Base-by-base conservation (phyloP, 805 yeast species). In the Candida fluviatilis region DNA sequence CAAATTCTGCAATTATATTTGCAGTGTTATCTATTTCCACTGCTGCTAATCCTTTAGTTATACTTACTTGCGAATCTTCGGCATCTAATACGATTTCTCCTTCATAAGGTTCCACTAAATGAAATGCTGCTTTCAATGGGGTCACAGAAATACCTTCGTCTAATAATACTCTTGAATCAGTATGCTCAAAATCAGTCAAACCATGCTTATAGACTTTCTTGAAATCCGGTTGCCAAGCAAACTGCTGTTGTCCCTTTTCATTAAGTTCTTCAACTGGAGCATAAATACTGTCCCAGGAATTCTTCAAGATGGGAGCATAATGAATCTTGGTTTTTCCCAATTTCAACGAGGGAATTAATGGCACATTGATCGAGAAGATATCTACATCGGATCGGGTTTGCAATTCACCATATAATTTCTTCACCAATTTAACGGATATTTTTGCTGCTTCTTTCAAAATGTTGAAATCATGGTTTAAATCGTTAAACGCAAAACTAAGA, bases 181-280 rank as follows among this genome's bases (percentile, higher is more conserved):
- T 74, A 34, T 78, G 75, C 1, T 57, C 66, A 2, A 61, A 58
- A 38, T 62, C 65, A 5, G 44, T 43, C 28, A 62, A 46, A 10
- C 73, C 74, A 39, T 73, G 69, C 35, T 74, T 64, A 53, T 82
- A 84, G 11, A 84, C 88, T 17, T 70, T 61, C 31, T 73, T 75
- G 60, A 87, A 88, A 54, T 89, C 78, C 1, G 99, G 99, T 31
- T 71, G 69, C 99, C 99, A 91, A 43, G 65, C 66, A 60, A 80
- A 93, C 39, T 75, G 70, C 21, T 73, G 66, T 32, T 52, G 51
- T 11, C 66, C 67, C 10, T 47, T 43, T 5, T 52, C 55, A 26
- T 45, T 47, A 8, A 38, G 39, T 37, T 47, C 49, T 7, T 46
- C 49, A 6, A 41, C 33, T 3, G 53, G 56, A 36, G 58, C 55